phyloP scores from a whole-genome alignment of 2,329 filamentous ascomycete genomes.

The Aspergillus fischeri region DNA sequence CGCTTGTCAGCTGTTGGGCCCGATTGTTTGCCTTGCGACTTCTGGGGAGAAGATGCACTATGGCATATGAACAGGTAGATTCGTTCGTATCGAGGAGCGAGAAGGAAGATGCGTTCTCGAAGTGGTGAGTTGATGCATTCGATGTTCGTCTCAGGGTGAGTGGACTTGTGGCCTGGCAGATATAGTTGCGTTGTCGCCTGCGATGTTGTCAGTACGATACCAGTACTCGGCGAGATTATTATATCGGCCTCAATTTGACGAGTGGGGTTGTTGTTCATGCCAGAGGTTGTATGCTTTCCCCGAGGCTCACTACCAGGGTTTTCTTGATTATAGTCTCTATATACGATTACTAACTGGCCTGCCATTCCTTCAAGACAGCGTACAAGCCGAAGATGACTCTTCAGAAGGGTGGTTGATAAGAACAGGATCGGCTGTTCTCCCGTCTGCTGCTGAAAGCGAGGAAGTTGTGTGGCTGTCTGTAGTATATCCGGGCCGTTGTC shows the following conservation, averaged over 20 bases:
- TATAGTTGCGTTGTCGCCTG: slow-evolving; percentile 69
- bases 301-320: background rate
- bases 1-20: slow-evolving; percentile 8
- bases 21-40: slow-evolving; percentile 16
- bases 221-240: slow-evolving; percentile 63
- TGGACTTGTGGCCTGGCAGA: slow-evolving; percentile 56
- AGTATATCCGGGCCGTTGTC: background rate
- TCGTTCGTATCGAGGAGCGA: slow-evolving; percentile 60
- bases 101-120: slow-evolving; percentile 50
- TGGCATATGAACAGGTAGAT: slow-evolving; percentile 64
- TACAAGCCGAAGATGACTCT: slow-evolving; percentile 21
- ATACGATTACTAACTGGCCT: slow-evolving; percentile 16
- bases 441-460: background rate
- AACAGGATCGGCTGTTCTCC: slow-evolving; percentile 24
- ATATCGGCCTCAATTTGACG: slow-evolving; percentile 55
- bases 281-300: background rate
- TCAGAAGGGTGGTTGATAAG: slow-evolving; percentile 24
- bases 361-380: slow-evolving; percentile 15
- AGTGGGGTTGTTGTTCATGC: background rate
- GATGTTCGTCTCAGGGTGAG: background rate
- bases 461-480: slow-evolving; percentile 22
- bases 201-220: slow-evolving; percentile 66
- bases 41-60: slow-evolving; percentile 7
- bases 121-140: slow-evolving; percentile 42
- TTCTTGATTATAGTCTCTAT: slow-evolving; percentile 20